Percentiles rank a stretch among this genome's conserved stretches.
Conservation (phyloP, 768 basidiomycete genomes). For the Mycena vitilis region DNA sequence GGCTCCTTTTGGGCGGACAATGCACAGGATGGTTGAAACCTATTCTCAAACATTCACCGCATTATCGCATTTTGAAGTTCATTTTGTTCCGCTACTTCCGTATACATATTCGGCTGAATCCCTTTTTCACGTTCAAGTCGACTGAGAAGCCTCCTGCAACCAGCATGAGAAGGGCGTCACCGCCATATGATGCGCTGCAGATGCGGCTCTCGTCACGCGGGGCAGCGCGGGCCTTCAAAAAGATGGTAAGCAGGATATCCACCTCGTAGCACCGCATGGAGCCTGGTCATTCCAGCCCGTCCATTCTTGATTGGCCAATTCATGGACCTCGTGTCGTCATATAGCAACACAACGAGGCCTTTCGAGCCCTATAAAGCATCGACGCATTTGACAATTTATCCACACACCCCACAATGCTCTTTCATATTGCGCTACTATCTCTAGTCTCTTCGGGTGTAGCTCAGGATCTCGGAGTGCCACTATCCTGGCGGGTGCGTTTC, state of each 20-base stretch:
- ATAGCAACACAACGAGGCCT: background rate
- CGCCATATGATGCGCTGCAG: background rate
- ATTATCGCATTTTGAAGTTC: too few species aligned
- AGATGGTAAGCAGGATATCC: background rate
- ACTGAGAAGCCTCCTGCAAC: background rate
- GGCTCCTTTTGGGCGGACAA: too few species aligned
- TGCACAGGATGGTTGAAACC: too few species aligned
- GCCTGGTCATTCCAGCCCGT: background rate
- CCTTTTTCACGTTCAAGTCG: too few species aligned
- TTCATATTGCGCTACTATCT: slow-evolving; percentile 8
- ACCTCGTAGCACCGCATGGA: background rate
- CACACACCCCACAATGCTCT: slow-evolving; percentile 13
- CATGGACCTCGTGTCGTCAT: slow-evolving; percentile 6
- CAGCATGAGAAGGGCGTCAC: background rate
- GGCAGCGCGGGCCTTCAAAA: background rate
- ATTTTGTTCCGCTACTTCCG: too few species aligned
- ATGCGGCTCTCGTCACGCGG: slow-evolving; percentile 1
- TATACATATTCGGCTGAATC: too few species aligned
- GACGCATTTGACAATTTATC: background rate
- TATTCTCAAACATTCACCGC: too few species aligned
- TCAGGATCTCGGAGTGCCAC: slow-evolving; percentile 55
- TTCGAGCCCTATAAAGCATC: background rate
- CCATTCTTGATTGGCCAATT: background rate
- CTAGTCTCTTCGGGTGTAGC: slow-evolving; percentile 36
- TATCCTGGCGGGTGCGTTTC: slow-evolving; percentile 56